A percentile compares a stretch with the other conserved stretches of the same genome.
Evolutionary conservation across 75 land plant genomes (phyloP).

Genomic region (Chamaecyparis obtusa): DNA sequence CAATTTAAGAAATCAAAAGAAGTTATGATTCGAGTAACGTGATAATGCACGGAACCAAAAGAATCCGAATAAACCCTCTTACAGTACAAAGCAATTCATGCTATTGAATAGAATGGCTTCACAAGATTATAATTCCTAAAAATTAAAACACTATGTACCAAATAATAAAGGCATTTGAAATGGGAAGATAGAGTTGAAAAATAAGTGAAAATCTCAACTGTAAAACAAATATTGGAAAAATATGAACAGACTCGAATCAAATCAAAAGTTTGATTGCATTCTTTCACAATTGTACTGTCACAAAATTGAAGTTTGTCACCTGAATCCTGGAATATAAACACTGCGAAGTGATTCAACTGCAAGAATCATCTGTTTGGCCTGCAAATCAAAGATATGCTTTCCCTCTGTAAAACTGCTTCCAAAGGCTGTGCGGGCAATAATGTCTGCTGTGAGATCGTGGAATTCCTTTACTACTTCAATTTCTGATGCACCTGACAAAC

Average conservation of each 20-base stretch:
- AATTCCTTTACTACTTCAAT: constrained; percentile 26
- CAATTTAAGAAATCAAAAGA: neutral
- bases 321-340: constrained; percentile 3
- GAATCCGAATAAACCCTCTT: neutral
- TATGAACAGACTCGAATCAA: too few relatives aligned
- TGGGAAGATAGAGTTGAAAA: neutral
- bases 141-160: constrained; percentile 47
- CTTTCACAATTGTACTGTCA: neutral
- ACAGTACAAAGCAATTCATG: neutral
- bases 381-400: constrained; percentile 22
- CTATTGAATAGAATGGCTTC: neutral
- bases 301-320: neutral
- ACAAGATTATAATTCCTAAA: constrained; percentile 10
- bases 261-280: neutral
- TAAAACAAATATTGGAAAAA: too few relatives aligned
- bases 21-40: neutral
- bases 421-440: constrained; percentile 41
- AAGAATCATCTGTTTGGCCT: constrained; percentile 14
- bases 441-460: constrained; percentile 21
- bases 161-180: constrained; percentile 12
- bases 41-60: too few relatives aligned
- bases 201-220: too few relatives aligned
- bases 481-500: constrained; percentile 6
- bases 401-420: constrained; percentile 32
- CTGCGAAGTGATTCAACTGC: neutral